phyloP scores from a whole-genome alignment of 208 protist species.

The Leishmania guyanensis region DNA sequence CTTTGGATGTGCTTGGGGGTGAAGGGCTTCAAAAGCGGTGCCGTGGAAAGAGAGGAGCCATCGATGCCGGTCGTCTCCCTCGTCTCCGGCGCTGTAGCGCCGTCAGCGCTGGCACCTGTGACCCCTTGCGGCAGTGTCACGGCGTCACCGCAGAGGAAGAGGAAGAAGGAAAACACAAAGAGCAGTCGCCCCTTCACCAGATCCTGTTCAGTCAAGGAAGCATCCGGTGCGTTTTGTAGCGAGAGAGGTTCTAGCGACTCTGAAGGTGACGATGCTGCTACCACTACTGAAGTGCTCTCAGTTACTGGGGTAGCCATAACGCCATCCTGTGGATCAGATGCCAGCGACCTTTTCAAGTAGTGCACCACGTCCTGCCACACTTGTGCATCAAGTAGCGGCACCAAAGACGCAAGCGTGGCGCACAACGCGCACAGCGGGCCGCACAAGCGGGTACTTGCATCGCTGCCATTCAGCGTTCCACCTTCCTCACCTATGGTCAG shows the following conservation, averaged over 20 bases:
- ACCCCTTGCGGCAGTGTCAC: neutral
- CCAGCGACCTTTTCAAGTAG: conserved; percentile 27
- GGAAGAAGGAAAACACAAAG: conserved; percentile 30
- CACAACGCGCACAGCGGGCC: conserved; percentile 43
- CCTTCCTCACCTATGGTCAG: neutral
- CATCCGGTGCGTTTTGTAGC: neutral
- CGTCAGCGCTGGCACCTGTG: neutral
- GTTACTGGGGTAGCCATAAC: neutral
- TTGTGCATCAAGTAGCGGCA: conserved; percentile 36
- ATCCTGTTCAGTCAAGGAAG: conserved; percentile 14
- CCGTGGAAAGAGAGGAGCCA: neutral
- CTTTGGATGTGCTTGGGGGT: neutral
- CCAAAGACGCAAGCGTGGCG: conserved; percentile 43
- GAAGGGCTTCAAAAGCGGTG: neutral
- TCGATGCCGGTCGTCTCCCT: neutral
- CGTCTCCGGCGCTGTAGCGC: neutral
- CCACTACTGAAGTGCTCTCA: neutral
- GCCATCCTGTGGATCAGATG: neutral
- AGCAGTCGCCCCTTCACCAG: conserved; percentile 15
- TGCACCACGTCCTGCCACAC: conserved; percentile 37
- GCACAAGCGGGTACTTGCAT: conserved; percentile 21
- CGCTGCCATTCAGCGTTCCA: neutral
- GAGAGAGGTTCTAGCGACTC: neutral
- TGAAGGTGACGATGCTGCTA: neutral
- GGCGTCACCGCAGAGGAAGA: conserved; percentile 26